phyloP scores from a whole-genome alignment of 2,329 filamentous ascomycete species.

The Juglanconis juglandina region DNA sequence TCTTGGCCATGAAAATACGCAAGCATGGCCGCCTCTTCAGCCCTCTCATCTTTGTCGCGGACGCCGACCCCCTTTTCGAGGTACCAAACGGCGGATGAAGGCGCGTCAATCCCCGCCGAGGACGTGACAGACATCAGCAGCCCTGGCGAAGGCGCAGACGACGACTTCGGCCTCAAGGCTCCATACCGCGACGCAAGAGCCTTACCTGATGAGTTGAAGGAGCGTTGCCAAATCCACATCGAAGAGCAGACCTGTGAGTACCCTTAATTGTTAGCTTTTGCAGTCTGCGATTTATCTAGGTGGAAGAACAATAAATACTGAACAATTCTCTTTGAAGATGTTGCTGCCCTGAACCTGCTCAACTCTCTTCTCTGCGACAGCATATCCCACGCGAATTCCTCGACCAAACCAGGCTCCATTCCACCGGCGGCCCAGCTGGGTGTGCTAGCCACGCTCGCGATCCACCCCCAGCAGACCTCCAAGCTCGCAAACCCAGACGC shows the following conservation, averaged over 20 bases:
- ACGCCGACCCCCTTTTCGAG: slow-evolving; percentile 20
- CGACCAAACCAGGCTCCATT: slow-evolving; percentile 49
- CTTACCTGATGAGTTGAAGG: slow-evolving; percentile 61
- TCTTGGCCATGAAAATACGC: neutral
- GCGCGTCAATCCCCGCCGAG: neutral
- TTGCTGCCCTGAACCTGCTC: slow-evolving; percentile 61
- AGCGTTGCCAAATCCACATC: slow-evolving; percentile 68
- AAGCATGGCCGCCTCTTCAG: slow-evolving; percentile 28
- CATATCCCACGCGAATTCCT: slow-evolving; percentile 25
- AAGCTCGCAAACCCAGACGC: slow-evolving; percentile 61
- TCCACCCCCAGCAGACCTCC: slow-evolving; percentile 77
- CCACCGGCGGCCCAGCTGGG: slow-evolving; percentile 72
- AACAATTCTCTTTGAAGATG: slow-evolving; percentile 34
- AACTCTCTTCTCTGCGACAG: slow-evolving; percentile 59
- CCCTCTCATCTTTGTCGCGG: slow-evolving; percentile 22
- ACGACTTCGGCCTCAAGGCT: neutral
- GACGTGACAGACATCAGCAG: slow-evolving; percentile 19
- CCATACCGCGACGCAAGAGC: slow-evolving; percentile 51
- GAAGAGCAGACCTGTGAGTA: slow-evolving; percentile 62
- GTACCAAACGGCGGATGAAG: slow-evolving; percentile 13
- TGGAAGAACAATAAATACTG: neutral
- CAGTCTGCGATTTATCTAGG: too few species aligned
- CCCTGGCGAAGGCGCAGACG: slow-evolving; percentile 16
- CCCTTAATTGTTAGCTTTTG: neutral
- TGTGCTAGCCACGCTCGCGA: slow-evolving; percentile 73